These are phyloP conservation scores for Psilocybe cyanescens DNA, from an alignment of 768 basidiomycete species.

Conservation along the genomic window DNA sequence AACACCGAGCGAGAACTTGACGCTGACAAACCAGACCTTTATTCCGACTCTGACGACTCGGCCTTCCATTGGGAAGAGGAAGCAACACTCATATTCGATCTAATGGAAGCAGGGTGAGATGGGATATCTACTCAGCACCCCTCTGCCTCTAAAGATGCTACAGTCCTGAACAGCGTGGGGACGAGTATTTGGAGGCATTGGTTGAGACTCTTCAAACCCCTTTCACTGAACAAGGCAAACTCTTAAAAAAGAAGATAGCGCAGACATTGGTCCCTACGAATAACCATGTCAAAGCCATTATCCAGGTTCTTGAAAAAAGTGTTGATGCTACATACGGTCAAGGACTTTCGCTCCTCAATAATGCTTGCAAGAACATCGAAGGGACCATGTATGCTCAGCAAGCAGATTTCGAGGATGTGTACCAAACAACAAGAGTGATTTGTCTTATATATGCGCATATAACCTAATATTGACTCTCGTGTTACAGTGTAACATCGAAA, in stretches of 20 bases:
- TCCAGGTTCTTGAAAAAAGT: constrained; percentile 38
- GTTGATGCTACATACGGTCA: constrained; percentile 41
- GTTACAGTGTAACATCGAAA: constrained; percentile 44
- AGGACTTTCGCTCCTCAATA: constrained; percentile 58
- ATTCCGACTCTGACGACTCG: constrained; percentile 32
- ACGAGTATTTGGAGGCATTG: constrained; percentile 37
- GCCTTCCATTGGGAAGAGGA: constrained; percentile 57
- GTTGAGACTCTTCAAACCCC: constrained; percentile 44
- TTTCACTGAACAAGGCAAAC: constrained; percentile 42
- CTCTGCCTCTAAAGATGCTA: constrained; percentile 15
- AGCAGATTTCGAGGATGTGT: constrained; percentile 41
- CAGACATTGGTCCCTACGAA: constrained; percentile 48
- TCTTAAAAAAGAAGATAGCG: constrained; percentile 43
- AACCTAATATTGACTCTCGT: neutral
- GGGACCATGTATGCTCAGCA: constrained; percentile 44
- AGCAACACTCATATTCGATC: constrained; percentile 51
- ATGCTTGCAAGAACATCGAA: constrained; percentile 59
- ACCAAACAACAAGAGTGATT: constrained; percentile 46
- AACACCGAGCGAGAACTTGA: constrained; percentile 16
- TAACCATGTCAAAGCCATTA: constrained; percentile 48
- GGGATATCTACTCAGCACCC: constrained; percentile 7
- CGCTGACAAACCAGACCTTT: constrained; percentile 18
- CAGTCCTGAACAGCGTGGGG: constrained; percentile 31
- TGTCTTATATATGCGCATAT: constrained; percentile 3
- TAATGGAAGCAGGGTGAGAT: constrained; percentile 47